Conservation (phyloP, 2,329 filamentous ascomycete species). For the Pyrenophora graminea region DNA sequence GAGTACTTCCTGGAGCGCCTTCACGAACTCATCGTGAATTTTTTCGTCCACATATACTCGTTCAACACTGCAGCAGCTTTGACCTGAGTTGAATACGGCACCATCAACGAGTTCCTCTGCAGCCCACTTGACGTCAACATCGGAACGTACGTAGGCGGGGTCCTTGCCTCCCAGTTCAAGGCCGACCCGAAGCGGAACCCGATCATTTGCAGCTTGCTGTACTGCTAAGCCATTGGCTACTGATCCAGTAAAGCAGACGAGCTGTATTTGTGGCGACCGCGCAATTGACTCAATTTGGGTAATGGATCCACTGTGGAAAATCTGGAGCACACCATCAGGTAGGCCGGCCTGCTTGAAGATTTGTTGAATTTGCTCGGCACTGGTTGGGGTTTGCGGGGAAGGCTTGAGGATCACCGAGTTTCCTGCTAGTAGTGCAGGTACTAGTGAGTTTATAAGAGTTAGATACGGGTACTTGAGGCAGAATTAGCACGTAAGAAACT, state of each 20-base stretch:
- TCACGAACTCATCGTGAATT: conserved; percentile 81
- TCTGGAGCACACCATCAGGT: conserved; percentile 82
- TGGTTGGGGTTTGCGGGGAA: conserved; percentile 90
- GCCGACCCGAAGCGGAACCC: conserved; percentile 78
- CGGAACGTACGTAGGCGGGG: conserved; percentile 82
- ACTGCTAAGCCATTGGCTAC: conserved; percentile 85
- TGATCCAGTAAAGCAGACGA: conserved; percentile 93
- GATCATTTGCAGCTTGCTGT: conserved; percentile 80
- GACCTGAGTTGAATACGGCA: conserved; percentile 97
- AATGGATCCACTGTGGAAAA: conserved; percentile 86
- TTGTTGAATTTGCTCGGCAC: conserved; percentile 79
- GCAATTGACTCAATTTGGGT: conserved; percentile 77
- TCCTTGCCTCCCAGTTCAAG: conserved; percentile 95
- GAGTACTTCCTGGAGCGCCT: conserved; percentile 78
- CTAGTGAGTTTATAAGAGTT: conserved; percentile 87
- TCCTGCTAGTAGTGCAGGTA: conserved; percentile 87
- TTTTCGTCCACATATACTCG: conserved; percentile 86
- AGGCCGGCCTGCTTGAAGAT: conserved; percentile 81
- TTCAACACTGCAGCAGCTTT: conserved; percentile 94
- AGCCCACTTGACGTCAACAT: conserved; percentile 88
- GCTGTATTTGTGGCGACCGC: conserved; percentile 72
- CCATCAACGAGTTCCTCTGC: conserved; percentile 95
- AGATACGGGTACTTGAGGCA: conserved; percentile 81
- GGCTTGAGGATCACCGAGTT: conserved; percentile 94
- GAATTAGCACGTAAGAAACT: conserved; percentile 22